These are phyloP conservation scores for Hydnomerulius pinastri DNA, from an alignment of 768 basidiomycete species.

Conservation along the genomic window DNA sequence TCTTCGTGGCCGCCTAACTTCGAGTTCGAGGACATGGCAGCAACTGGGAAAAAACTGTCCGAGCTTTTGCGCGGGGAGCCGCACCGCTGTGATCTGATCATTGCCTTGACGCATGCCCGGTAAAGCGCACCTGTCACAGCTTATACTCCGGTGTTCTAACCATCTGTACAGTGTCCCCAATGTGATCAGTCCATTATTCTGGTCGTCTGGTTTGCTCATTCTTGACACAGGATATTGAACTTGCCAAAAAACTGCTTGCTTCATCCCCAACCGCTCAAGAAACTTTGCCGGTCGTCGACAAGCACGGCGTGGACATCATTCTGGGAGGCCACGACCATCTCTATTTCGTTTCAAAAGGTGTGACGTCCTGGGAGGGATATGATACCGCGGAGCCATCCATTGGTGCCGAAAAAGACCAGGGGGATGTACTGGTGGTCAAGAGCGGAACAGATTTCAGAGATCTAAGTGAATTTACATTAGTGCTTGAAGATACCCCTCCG, in stretches of 20 bases:
- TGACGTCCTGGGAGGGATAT: conserved; percentile 65
- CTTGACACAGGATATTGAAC: conserved; percentile 56
- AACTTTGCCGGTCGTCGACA: conserved; percentile 39
- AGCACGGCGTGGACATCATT: conserved; percentile 81
- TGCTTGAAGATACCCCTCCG: conserved; percentile 56
- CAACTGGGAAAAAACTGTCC: conserved; percentile 74
- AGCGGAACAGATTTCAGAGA: conserved; percentile 92
- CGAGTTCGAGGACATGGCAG: conserved; percentile 71
- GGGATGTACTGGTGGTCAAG: conserved; percentile 75
- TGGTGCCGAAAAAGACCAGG: conserved; percentile 72
- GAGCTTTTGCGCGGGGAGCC: conserved; percentile 66
- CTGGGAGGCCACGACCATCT: conserved; percentile 91
- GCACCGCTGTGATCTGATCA: conserved; percentile 77
- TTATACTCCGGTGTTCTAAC: conserved; percentile 3
- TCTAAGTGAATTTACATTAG: conserved; percentile 71
- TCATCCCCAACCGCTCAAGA: conserved; percentile 57
- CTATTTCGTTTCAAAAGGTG: conserved; percentile 72
- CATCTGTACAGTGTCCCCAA: conserved; percentile 27
- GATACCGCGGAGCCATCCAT: conserved; percentile 52
- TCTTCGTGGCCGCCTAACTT: conserved; percentile 85
- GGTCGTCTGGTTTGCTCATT: conserved; percentile 8
- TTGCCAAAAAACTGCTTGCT: conserved; percentile 69
- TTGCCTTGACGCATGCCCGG: conserved; percentile 86
- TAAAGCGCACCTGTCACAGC: conserved; percentile 26
- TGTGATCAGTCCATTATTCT: conserved; percentile 15